Base-by-base conservation (phyloP, 2,329 filamentous ascomycete genomes). In the Diaporthe helianthi region DNA sequence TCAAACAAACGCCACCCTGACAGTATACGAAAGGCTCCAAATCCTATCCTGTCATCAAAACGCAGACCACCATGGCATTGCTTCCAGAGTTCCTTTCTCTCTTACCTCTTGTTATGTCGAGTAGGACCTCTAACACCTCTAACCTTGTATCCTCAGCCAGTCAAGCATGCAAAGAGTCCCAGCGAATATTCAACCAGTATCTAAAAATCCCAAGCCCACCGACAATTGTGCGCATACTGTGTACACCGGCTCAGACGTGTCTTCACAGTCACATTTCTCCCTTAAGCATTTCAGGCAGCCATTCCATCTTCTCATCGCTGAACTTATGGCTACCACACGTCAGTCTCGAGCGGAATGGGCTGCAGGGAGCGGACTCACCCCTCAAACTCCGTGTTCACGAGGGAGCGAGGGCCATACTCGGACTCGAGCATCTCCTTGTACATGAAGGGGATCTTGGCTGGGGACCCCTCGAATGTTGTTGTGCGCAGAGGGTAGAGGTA, bases 401-500 rank as follows among this genome's bases (percentile, higher is more conserved):
- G 74, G 0, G 88, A 83, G 53, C 80, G 82, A 58, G 82, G 75
- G 4, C 84, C 79, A 72, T 91, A 91, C 74, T 91, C 88, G 12
- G 86, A 81, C 24, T 81, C 80, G 1, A 91, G 79, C 60, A 91
- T 83, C 55, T 87, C 85, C 70, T 85, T 83, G 75, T 89, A 91
- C 9, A 82, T 80, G 74, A 85, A 89, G 0, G 92, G 92, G 29
- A 93, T 89, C 78, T 89, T 89, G 54, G 86, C 90, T 0, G 84
- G 81, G 0, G 89, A 84, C 0, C 89, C 90, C 75, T 93, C 91
- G 68, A 92, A 93, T 1, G 82, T 85, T 1, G 89, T 92, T 70
- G 89, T 85, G n/a, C 89, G 83, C 75, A 94, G 80, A 0, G 92
- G 92, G 75, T 89, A 93, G 13, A 94, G 81, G 67, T 91, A 85